Evolutionary conservation across 352 stramenopile species (phyloP).

Genomic region (Globisporangium echinulatum): DNA sequence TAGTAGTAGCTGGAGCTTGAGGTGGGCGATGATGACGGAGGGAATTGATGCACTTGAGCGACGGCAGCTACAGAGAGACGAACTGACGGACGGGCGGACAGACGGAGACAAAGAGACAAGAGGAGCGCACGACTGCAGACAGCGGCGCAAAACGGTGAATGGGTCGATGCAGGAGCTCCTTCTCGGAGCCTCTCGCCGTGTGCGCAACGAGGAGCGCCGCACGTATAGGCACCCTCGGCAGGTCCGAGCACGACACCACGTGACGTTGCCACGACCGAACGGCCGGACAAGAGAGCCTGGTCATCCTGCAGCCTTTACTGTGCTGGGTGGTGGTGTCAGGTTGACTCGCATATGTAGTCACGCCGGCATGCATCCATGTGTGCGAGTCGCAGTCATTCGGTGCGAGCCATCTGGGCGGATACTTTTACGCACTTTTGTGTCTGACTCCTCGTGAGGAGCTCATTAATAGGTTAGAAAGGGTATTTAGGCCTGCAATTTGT

Average conservation of each 20-base stretch:
- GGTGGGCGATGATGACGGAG: not conserved
- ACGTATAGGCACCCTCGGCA: not conserved
- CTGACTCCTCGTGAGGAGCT: no score
- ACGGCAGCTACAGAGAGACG: not conserved
- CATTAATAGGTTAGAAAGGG: no score
- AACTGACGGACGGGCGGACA: constrained; percentile 1
- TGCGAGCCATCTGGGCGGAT: no score
- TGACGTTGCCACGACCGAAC: not conserved
- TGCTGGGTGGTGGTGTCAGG: no score
- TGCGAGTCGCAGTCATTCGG: no score
- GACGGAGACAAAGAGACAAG: constrained; percentile 2
- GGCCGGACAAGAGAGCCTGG: not conserved
- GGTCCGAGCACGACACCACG: not conserved
- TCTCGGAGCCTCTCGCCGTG: not conserved
- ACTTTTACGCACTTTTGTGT: no score
- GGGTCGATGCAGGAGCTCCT: constrained; percentile 1
- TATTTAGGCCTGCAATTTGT: no score
- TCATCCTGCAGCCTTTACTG: not conserved
- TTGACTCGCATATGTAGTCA: no score
- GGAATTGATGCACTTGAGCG: no score
- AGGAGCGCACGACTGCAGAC: not conserved
- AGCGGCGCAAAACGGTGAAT: constrained; percentile 16
- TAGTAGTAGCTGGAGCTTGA: no score
- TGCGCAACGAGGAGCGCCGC: not conserved
- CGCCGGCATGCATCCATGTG: no score